Base-by-base conservation (phyloP, 1,284 basidiomycete species). In the Leccinum fallax region DNA sequence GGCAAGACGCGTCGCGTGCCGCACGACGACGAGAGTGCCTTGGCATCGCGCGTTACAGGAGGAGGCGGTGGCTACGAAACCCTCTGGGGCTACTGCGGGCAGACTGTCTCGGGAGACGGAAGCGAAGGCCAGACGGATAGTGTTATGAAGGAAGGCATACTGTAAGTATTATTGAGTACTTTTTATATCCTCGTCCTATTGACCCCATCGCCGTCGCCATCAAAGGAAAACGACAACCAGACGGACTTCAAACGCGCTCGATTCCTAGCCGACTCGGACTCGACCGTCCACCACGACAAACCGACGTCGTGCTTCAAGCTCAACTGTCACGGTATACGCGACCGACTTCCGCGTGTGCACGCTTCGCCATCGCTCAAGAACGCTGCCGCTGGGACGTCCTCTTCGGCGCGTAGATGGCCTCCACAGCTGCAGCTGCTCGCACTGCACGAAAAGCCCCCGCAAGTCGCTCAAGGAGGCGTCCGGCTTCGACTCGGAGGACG, bases 101-200 rank as follows among this genome's bases (percentile, higher is more conserved):
- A 82, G 69, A 85, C 83, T 0, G 85, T 85, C 10, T 85, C 90
- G 53, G 90, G 90, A 1, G 85, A 89, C 65, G 90, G 90, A 0
- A 87, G 89, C 65, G 86, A 88, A 76, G 90, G 90, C 90, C 90
- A 2, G 89, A 92, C 70, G 90, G 90, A 1, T 92, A 89, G 89
- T 92, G 90, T 68, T 92, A 90, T 66, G 89, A 92, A 73, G 90
- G 90, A 4, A 83, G 81, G 70, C 90, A 92, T 70, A 92, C 90
- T 10, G 89, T 89, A 60, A 63, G 85, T 21, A 13, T 13, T 6
- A 21, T 46, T 7, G 15, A 54, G 19, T 49, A 61, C 40, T 54
- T n/a, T 51, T 24, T 55, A 15, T 52, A 34, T 43, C 30, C 26
- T 7, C 10, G 0, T 26, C 4, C 13, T 24, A 1, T 28, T 32